These are phyloP conservation scores for Xerocomus brunneocitrinus DNA, from an alignment of 768 basidiomycete species.

Conservation along the genomic window DNA sequence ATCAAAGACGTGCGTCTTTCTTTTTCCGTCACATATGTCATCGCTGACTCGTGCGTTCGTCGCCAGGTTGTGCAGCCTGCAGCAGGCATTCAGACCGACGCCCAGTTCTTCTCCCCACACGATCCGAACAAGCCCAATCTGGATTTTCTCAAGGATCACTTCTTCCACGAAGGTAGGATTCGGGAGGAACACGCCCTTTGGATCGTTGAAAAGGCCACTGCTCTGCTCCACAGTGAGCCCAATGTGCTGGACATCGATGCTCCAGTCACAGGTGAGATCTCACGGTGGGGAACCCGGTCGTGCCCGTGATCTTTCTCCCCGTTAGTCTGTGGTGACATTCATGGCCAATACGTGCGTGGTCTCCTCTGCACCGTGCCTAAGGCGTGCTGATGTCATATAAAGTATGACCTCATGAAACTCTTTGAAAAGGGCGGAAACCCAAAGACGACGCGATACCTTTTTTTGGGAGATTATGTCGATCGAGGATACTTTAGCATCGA, in stretches of 20 bases:
- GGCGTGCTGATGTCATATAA: conserved; percentile 11
- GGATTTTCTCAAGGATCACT: conserved; percentile 72
- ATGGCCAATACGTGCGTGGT: conserved; percentile 22
- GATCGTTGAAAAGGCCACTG: conserved; percentile 56
- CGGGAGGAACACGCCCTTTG: conserved; percentile 65
- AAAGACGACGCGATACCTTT: conserved; percentile 67
- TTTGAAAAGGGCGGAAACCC: conserved; percentile 76
- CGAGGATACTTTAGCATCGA: conserved; percentile 75
- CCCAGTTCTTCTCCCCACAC: conserved; percentile 66
- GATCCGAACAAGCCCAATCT: conserved; percentile 66
- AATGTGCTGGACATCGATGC: conserved; percentile 69
- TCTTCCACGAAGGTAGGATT: conserved; percentile 64
- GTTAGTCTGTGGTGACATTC: conserved; percentile 18
- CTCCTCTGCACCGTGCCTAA: neutral
- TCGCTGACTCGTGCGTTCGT: neutral
- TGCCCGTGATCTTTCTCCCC: neutral
- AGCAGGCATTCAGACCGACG: conserved; percentile 58
- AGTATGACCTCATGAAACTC: conserved; percentile 79
- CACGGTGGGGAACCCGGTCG: neutral
- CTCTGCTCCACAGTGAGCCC: conserved; percentile 53
- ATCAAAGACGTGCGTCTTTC: conserved; percentile 20
- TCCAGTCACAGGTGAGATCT: conserved; percentile 58
- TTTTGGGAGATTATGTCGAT: conserved; percentile 74
- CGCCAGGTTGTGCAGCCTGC: conserved; percentile 67
- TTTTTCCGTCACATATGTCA: neutral